phyloP scores from a whole-genome alignment of 345 rosid species.

The Chamaenerion angustifolium region DNA sequence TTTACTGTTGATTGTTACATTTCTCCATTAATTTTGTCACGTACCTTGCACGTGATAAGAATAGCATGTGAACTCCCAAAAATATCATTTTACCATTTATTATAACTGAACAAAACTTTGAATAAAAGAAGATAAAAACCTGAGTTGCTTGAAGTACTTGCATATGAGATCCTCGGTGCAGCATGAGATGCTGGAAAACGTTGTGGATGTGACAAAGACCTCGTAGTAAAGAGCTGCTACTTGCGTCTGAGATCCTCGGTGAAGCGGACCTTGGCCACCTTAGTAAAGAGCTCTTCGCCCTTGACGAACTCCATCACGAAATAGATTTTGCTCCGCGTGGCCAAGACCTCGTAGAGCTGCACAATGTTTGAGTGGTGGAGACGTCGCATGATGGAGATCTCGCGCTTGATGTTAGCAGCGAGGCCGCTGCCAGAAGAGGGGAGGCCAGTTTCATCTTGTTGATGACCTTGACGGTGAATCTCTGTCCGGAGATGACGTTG shows the following conservation, averaged over 20 bases:
- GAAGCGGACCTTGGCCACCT: slow-evolving; percentile 66
- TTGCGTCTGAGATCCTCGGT: slow-evolving; percentile 57
- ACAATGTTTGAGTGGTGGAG: slow-evolving; percentile 61
- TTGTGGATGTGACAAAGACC: slow-evolving; percentile 83
- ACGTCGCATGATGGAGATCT: slow-evolving; percentile 80
- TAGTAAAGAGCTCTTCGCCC: slow-evolving; percentile 81
- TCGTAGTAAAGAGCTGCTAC: slow-evolving; percentile 74
- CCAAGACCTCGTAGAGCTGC: slow-evolving; percentile 60
- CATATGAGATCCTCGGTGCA: too few species aligned
- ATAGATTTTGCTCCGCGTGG: slow-evolving; percentile 66
- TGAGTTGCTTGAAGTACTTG: too few species aligned
- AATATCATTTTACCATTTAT: too few species aligned
- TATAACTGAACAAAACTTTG: too few species aligned
- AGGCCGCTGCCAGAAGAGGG: slow-evolving; percentile 20
- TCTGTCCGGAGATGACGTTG: slow-evolving; percentile 42
- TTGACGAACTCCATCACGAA: slow-evolving; percentile 76
- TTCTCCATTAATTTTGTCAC: too few species aligned
- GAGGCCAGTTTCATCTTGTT: slow-evolving; percentile 55
- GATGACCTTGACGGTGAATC: slow-evolving; percentile 81
- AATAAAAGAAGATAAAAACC: too few species aligned
- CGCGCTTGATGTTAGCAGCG: slow-evolving; percentile 68
- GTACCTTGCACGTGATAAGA: too few species aligned
- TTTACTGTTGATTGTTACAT: too few species aligned
- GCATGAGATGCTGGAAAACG: too few species aligned
- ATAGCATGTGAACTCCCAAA: too few species aligned